These are phyloP conservation scores for Triticum monococcum DNA, from an alignment of 176 grass and related monocot genomes.

Conservation along the genomic window DNA sequence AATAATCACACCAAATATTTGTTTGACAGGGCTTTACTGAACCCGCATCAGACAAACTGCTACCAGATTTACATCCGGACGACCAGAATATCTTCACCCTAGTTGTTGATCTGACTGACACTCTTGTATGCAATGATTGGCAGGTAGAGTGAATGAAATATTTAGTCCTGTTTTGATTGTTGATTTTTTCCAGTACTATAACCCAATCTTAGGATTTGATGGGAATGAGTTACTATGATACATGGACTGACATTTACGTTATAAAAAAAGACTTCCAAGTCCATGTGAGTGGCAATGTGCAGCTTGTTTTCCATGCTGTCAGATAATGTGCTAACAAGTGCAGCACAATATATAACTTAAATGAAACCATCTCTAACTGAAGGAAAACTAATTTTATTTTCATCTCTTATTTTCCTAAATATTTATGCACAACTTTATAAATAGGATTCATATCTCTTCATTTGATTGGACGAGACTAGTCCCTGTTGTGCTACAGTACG, in stretches of 20 bases:
- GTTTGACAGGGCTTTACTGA: conserved; percentile 82
- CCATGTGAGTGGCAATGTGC: background rate
- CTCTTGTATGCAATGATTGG: conserved; percentile 92
- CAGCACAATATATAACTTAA: background rate
- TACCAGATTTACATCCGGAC: conserved; percentile 77
- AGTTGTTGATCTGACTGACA: conserved; percentile 96
- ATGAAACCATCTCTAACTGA: background rate
- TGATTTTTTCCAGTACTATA: background rate
- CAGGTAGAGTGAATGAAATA: conserved; percentile 45
- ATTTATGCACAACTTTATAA: background rate
- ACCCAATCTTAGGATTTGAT: conserved; percentile 20
- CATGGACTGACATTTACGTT: background rate
- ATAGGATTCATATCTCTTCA: background rate
- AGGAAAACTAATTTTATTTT: background rate
- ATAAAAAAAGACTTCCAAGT: background rate
- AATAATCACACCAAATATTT: background rate
- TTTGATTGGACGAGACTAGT: background rate
- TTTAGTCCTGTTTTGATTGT: background rate
- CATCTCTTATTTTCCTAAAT: background rate
- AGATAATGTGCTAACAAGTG: background rate
- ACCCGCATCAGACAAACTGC: conserved; percentile 91
- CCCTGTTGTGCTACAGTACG: background rate
- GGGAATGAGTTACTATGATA: background rate
- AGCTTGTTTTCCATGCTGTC: conserved; percentile 1
- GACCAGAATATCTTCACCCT: conserved; percentile 72